Evolutionary conservation across 345 rosid species (phyloP).

Genomic region (Melastoma malabathricum): DNA sequence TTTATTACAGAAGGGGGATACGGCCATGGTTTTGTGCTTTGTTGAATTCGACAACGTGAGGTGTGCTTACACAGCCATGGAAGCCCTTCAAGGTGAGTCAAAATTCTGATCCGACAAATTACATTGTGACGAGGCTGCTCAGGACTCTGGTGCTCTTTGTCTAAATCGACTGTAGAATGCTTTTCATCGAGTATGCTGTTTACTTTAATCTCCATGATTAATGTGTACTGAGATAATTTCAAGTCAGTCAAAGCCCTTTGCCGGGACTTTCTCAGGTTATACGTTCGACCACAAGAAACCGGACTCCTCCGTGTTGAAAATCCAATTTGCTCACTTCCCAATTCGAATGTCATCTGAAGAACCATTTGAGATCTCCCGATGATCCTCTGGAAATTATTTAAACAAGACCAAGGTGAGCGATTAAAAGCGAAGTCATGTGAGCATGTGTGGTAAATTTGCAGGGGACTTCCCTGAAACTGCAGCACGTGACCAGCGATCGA

Average conservation of each 20-base stretch:
- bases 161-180: no score
- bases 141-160: no score
- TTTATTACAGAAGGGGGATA: constrained; percentile 31
- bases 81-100: constrained; percentile 44
- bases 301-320: constrained; percentile 22
- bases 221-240: constrained; percentile 1
- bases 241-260: not conserved
- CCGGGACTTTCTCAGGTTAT: constrained; percentile 25
- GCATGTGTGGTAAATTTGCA: no score
- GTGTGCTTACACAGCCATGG: constrained; percentile 42
- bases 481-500: no score
- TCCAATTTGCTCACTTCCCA: constrained; percentile 38
- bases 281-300: constrained; percentile 43
- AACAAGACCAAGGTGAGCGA: not conserved
- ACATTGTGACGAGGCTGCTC: no score
- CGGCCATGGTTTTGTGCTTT: constrained; percentile 42
- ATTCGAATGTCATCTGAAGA: constrained; percentile 19
- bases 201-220: no score
- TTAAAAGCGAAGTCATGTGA: no score
- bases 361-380: not conserved
- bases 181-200: no score
- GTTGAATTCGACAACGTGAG: constrained; percentile 37
- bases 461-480: no score
- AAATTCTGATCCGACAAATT: no score
- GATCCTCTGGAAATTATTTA: not conserved